Conservation (phyloP, 192 early-diverging fungal genomes). For the Backusella tuberculispora region DNA sequence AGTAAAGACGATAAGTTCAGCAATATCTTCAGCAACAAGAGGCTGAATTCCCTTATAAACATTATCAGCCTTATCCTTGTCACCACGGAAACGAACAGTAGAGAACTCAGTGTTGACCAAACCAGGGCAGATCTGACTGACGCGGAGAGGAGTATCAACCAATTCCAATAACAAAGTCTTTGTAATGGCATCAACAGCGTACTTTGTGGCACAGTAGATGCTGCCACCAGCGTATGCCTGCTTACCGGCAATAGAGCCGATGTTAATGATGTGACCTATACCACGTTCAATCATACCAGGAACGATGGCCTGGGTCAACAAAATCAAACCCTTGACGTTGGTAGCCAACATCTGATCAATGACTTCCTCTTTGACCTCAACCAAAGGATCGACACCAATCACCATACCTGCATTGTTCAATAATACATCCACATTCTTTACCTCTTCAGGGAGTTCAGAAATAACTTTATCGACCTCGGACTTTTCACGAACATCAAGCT, state of each 20-base stretch:
- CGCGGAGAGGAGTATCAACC: conserved; percentile 67
- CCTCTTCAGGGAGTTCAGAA: conserved; percentile 52
- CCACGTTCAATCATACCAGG: conserved; percentile 73
- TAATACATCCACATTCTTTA: conserved; percentile 75
- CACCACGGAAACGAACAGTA: conserved; percentile 74
- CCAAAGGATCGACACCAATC: conserved; percentile 65
- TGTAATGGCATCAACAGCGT: conserved; percentile 82
- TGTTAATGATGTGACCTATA: conserved; percentile 83
- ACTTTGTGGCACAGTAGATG: conserved; percentile 77
- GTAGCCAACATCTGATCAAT: conserved; percentile 65
- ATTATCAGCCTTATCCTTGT: conserved; percentile 61
- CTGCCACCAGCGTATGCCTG: conserved; percentile 73
- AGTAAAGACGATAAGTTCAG: conserved; percentile 80
- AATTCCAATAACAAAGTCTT: conserved; percentile 76
- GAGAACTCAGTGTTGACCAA: conserved; percentile 93
- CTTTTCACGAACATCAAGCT: conserved; percentile 73
- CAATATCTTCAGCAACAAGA: conserved; percentile 71
- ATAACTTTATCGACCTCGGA: conserved; percentile 54
- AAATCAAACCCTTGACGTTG: conserved; percentile 90
- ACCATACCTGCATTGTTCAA: conserved; percentile 89
- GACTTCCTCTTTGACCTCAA: conserved; percentile 29
- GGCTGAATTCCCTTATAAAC: conserved; percentile 83
- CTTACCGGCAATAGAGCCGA: conserved; percentile 77
- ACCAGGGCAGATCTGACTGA: conserved; percentile 80
- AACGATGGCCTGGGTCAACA: conserved; percentile 77